A percentile compares a stretch with the other conserved stretches of the same genome.
phyloP scores from a whole-genome alignment of 495 filamentous ascomycete species.

The Aspergillus bridgeri region DNA sequence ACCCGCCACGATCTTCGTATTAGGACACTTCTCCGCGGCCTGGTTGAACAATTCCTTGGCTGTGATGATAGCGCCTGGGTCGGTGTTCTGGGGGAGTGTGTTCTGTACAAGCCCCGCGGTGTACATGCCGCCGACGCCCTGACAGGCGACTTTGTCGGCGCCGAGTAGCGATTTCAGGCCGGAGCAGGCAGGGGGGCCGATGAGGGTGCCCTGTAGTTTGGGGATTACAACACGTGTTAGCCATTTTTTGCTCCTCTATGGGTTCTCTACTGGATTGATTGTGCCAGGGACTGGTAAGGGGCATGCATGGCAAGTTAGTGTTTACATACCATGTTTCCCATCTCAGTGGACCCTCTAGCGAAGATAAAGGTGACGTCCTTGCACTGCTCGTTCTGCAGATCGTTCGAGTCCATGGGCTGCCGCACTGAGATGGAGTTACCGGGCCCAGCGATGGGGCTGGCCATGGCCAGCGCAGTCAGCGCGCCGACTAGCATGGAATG shows the following conservation, averaged over 20 bases:
- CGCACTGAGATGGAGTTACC: constrained; percentile 10
- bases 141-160: constrained; percentile 25
- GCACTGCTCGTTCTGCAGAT: constrained; percentile 42
- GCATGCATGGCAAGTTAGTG: too few species aligned
- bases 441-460: constrained; percentile 13
- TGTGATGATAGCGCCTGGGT: constrained; percentile 36
- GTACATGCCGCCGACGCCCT: constrained; percentile 36
- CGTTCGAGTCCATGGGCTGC: constrained; percentile 26
- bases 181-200: constrained; percentile 37
- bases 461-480: constrained; percentile 18
- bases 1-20: constrained; percentile 52
- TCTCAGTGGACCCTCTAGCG: constrained; percentile 48
- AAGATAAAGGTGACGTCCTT: constrained; percentile 49
- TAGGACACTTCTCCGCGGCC: constrained; percentile 44
- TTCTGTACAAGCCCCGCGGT: constrained; percentile 23
- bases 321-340: constrained; percentile 51
- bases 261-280: too few species aligned
- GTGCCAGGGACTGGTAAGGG: too few species aligned
- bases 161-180: constrained; percentile 30
- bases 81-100: constrained; percentile 24
- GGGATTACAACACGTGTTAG: too few species aligned
- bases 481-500: constrained; percentile 14
- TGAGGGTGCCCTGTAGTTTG: constrained; percentile 33
- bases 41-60: constrained; percentile 31
- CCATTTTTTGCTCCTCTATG: too few species aligned